Evolutionary conservation across 495 filamentous ascomycete species (phyloP).

Genomic region (Oleoguttula mirabilis): DNA sequence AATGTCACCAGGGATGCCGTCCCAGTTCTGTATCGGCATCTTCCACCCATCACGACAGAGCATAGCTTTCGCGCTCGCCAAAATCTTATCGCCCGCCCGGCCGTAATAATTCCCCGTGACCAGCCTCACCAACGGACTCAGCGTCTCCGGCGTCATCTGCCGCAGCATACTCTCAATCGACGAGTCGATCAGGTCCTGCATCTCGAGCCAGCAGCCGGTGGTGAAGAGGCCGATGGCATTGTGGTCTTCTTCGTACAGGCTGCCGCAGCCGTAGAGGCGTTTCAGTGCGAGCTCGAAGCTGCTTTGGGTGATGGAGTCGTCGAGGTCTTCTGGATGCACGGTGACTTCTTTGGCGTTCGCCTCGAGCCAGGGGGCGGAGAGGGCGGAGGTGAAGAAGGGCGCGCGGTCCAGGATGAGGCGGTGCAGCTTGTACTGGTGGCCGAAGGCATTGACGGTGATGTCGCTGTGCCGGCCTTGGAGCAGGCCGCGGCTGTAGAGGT

Average conservation of each 20-base stretch:
- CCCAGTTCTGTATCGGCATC: slow-evolving; percentile 46
- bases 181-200: slow-evolving; percentile 46
- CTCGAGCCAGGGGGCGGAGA: slow-evolving; percentile 49
- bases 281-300: slow-evolving; percentile 49
- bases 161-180: slow-evolving; percentile 43
- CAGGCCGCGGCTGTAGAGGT: slow-evolving; percentile 47
- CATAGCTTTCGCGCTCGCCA: slow-evolving; percentile 47
- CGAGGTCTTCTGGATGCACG: slow-evolving; percentile 45
- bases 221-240: slow-evolving; percentile 48
- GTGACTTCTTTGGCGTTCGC: slow-evolving; percentile 41
- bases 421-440: slow-evolving; percentile 41
- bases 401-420: slow-evolving; percentile 47
- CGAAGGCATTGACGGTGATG: slow-evolving; percentile 43
- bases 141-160: slow-evolving; percentile 38
- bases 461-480: slow-evolving; percentile 45
- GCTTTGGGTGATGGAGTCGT: slow-evolving; percentile 42
- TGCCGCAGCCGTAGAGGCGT: slow-evolving; percentile 42
- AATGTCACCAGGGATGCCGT: slow-evolving; percentile 45
- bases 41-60: slow-evolving; percentile 50
- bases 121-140: slow-evolving; percentile 39
- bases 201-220: slow-evolving; percentile 47
- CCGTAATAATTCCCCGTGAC: slow-evolving; percentile 50
- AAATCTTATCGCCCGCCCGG: slow-evolving; percentile 40
- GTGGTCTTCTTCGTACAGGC: slow-evolving; percentile 38
- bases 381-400: slow-evolving; percentile 44